Conservation (phyloP, 306 rosid species). For the Luffa aegyptiaca region DNA sequence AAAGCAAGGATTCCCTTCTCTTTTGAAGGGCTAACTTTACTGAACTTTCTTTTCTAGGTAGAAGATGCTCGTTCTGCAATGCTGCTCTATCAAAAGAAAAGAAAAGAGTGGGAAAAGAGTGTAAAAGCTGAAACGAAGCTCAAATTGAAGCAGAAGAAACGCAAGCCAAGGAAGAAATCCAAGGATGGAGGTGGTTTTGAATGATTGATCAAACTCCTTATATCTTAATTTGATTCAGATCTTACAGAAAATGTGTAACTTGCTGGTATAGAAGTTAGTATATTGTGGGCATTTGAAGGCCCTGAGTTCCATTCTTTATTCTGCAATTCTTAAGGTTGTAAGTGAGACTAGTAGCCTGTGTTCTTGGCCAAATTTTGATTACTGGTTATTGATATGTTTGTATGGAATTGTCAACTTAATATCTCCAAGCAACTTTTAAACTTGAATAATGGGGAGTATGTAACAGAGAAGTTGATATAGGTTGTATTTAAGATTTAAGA, state of each 20-base stretch:
- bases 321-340: background rate
- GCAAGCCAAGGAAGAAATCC: constrained; percentile 52
- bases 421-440: background rate
- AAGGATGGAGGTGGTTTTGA: constrained; percentile 20
- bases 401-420: background rate
- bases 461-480: too few relatives aligned
- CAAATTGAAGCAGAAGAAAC: constrained; percentile 59
- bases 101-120: constrained; percentile 68
- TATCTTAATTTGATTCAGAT: background rate
- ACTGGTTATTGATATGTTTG: background rate
- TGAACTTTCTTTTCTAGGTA: constrained; percentile 30
- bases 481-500: too few relatives aligned
- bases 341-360: background rate
- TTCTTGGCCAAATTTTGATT: background rate
- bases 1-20: background rate
- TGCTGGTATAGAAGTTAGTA: background rate
- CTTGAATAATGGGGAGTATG: background rate
- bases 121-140: constrained; percentile 42
- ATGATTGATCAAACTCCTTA: background rate
- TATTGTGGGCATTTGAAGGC: background rate
- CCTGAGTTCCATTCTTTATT: background rate
- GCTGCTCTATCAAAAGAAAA: constrained; percentile 77
- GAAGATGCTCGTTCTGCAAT: constrained; percentile 91
- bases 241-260: background rate
- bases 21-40: background rate